These are phyloP conservation scores for Hippophae tibetana DNA, from an alignment of 306 rosid species.

Conservation along the genomic window DNA sequence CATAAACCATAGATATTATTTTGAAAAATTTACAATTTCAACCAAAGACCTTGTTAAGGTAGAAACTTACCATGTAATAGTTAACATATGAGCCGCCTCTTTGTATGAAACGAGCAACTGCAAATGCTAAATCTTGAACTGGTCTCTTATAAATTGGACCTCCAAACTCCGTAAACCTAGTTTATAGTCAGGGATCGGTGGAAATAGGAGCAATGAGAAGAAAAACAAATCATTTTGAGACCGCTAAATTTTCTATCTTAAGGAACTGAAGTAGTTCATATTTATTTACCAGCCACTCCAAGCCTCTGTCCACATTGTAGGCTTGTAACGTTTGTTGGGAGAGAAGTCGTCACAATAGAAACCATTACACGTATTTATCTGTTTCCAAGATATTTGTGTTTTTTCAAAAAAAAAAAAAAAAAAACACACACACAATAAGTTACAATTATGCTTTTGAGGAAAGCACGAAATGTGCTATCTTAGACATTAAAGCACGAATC, in stretches of 20 bases:
- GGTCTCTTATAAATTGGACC: slow-evolving; percentile 66
- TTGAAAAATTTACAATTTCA: neutral
- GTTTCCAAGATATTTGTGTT: slow-evolving; percentile 15
- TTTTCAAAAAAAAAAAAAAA: too few species aligned
- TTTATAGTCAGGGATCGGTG: slow-evolving; percentile 4
- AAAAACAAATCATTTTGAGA: slow-evolving; percentile 5
- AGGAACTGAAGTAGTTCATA: slow-evolving; percentile 5
- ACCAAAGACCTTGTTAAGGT: slow-evolving; percentile 6
- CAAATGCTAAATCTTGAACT: slow-evolving; percentile 87
- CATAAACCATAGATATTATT: slow-evolving; percentile 20
- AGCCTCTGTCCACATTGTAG: slow-evolving; percentile 82
- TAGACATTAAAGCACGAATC: too few species aligned
- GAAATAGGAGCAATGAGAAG: slow-evolving; percentile 10
- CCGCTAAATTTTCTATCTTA: neutral
- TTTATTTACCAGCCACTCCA: slow-evolving; percentile 93
- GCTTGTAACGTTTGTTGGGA: slow-evolving; percentile 93
- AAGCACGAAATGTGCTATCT: too few species aligned
- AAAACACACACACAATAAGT: too few species aligned
- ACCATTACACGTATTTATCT: slow-evolving; percentile 90
- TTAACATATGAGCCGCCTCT: slow-evolving; percentile 76
- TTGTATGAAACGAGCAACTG: slow-evolving; percentile 84
- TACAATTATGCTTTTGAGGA: too few species aligned
- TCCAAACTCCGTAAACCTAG: slow-evolving; percentile 90
- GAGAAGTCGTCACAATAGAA: slow-evolving; percentile 81
- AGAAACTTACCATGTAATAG: slow-evolving; percentile 84